phyloP scores from a whole-genome alignment of 2,329 filamentous ascomycete genomes.

The Leptographium flavum region DNA sequence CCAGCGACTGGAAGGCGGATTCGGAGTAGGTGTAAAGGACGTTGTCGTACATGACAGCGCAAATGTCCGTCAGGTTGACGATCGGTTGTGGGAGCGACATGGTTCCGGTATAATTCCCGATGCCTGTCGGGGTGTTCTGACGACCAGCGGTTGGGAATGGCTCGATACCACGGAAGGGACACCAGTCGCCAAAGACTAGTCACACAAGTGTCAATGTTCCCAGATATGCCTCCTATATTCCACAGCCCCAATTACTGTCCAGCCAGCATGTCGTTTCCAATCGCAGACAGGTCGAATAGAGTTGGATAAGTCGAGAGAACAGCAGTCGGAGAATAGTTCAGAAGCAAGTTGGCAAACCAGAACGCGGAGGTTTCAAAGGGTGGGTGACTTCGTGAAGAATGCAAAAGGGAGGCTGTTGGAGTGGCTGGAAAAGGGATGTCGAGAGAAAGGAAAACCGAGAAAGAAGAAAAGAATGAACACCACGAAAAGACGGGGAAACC shows the following conservation, averaged over 20 bases:
- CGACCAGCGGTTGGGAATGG: background rate
- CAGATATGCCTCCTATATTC: background rate
- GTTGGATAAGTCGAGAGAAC: too few species aligned
- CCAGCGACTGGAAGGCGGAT: conserved; percentile 60
- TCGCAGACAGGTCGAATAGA: background rate
- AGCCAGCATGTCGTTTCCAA: background rate
- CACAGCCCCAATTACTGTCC: background rate
- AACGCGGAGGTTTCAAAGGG: background rate
- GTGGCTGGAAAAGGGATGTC: background rate
- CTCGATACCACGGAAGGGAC: background rate
- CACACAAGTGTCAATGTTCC: background rate
- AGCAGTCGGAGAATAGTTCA: background rate
- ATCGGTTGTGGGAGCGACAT: conserved; percentile 65
- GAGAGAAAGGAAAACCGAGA: background rate
- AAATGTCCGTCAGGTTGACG: conserved; percentile 59
- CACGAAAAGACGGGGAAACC: background rate
- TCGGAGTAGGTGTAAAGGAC: conserved; percentile 74
- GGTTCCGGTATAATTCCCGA: conserved; percentile 4
- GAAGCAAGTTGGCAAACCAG: background rate
- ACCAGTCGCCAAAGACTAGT: background rate
- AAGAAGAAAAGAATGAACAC: background rate
- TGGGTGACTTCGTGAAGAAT: background rate
- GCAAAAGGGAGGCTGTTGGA: background rate
- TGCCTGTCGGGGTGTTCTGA: background rate
- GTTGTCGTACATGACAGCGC: conserved; percentile 67